Conservation (phyloP, 2,329 filamentous ascomycete species). For the Dothiorella sarmentorum region DNA sequence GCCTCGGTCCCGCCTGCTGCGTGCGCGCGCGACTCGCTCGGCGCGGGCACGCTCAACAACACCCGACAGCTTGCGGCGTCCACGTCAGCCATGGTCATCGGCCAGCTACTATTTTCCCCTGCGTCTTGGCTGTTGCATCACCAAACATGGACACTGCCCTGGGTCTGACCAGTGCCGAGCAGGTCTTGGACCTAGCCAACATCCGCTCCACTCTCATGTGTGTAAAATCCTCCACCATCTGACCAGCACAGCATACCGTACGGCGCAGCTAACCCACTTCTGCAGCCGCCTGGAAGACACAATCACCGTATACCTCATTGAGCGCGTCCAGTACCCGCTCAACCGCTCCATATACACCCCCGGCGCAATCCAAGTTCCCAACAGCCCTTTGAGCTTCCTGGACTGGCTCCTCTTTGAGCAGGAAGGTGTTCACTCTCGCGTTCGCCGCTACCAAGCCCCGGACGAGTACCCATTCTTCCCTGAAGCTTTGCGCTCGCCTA, state of each 20-base stretch:
- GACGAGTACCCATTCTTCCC: constrained; percentile 99
- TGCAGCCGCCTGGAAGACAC: constrained; percentile 90
- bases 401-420: constrained; percentile 93
- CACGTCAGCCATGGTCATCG: constrained; percentile 7
- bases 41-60: constrained; percentile 9
- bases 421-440: constrained; percentile 84
- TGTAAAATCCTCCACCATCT: constrained; percentile 30
- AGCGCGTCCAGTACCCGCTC: constrained; percentile 94
- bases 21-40: constrained; percentile 14
- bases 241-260: constrained; percentile 11
- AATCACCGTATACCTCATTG: constrained; percentile 94
- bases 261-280: background rate
- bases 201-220: constrained; percentile 95
- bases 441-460: constrained; percentile 91
- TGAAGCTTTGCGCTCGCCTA: constrained; percentile 69
- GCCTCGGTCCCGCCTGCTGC: constrained; percentile 10
- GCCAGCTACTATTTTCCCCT: background rate
- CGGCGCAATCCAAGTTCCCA: constrained; percentile 74
- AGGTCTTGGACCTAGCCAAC: constrained; percentile 82
- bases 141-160: constrained; percentile 80
- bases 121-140: background rate
- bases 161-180: constrained; percentile 78
- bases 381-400: constrained; percentile 70
- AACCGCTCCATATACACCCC: constrained; percentile 84
- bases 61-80: background rate